Percentiles rank a stretch among this genome's conserved stretches.
phyloP scores from a whole-genome alignment of 805 yeast species.

The Hanseniaspora opuntiae region DNA sequence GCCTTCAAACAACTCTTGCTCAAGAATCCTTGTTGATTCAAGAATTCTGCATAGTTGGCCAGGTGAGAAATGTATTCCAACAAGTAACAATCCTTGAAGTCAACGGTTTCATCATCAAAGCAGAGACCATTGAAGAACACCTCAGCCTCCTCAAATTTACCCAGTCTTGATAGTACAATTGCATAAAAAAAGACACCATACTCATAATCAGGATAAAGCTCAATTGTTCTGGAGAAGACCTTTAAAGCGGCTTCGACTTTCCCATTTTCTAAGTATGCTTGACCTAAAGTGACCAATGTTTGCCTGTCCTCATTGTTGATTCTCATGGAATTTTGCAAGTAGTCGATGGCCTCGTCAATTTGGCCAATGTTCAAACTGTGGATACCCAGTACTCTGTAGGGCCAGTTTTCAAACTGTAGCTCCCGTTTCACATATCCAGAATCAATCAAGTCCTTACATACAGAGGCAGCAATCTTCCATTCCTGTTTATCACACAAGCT shows the following conservation, averaged over 20 bases:
- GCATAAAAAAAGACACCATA: slow-evolving; percentile 57
- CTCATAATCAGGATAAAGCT: slow-evolving; percentile 43
- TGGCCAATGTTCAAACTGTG: slow-evolving; percentile 57
- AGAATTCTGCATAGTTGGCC: slow-evolving; percentile 39
- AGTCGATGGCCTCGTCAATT: slow-evolving; percentile 68
- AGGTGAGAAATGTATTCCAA: slow-evolving; percentile 23
- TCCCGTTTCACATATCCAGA: slow-evolving; percentile 47
- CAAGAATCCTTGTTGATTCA: slow-evolving; percentile 47
- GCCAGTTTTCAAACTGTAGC: slow-evolving; percentile 54
- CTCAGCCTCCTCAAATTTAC: slow-evolving; percentile 53
- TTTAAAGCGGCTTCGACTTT: slow-evolving; percentile 73
- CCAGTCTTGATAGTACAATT: slow-evolving; percentile 45
- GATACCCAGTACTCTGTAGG: slow-evolving; percentile 75
- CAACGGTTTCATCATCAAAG: slow-evolving; percentile 7
- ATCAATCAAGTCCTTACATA: slow-evolving; percentile 52
- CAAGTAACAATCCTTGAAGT: slow-evolving; percentile 8
- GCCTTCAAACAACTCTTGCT: slow-evolving; percentile 48
- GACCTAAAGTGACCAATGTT: slow-evolving; percentile 96
- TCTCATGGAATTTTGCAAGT: slow-evolving; percentile 77
- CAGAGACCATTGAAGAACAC: slow-evolving; percentile 33
- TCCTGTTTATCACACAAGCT: slow-evolving; percentile 55
- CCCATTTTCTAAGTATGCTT: slow-evolving; percentile 76
- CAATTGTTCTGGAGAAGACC: slow-evolving; percentile 58
- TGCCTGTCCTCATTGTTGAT: slow-evolving; percentile 51
- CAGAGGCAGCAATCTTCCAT: slow-evolving; percentile 73